Conservation (phyloP, 2,329 filamentous ascomycete genomes). For the Colletotrichum abscissum region DNA sequence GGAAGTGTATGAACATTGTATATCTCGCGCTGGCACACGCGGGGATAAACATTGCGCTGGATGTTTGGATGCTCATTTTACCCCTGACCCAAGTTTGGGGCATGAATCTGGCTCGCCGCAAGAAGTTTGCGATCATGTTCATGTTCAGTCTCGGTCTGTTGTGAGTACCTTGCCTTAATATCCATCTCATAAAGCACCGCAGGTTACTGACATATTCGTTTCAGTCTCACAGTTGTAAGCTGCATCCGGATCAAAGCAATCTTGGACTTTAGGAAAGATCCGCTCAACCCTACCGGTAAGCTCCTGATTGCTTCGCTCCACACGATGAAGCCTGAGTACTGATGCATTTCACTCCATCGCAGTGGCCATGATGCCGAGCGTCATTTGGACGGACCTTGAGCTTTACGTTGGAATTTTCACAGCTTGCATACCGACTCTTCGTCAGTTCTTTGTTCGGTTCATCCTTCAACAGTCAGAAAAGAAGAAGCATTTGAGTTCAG, state of each 20-base stretch:
- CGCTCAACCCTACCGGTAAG: conserved; percentile 26
- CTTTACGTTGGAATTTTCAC: conserved; percentile 22
- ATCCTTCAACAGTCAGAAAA: conserved; percentile 19
- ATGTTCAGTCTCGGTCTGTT: conserved; percentile 29
- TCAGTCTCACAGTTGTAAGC: conserved; percentile 17
- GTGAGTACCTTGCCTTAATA: not conserved
- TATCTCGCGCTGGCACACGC: conserved; percentile 8
- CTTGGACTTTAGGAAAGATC: conserved; percentile 5
- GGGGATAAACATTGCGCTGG: conserved; percentile 18
- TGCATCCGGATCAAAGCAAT: not conserved
- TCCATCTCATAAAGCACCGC: too few species aligned
- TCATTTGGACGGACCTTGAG: conserved; percentile 24
- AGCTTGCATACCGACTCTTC: conserved; percentile 26
- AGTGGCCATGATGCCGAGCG: conserved; percentile 26
- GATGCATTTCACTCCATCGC: not conserved
- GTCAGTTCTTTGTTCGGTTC: conserved; percentile 30
- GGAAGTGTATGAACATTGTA: conserved; percentile 9
- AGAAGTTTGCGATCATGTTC: conserved; percentile 17
- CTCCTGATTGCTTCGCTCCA: not conserved
- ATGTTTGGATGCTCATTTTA: conserved; percentile 25
- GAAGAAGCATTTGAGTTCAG: conserved; percentile 16
- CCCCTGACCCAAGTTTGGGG: conserved; percentile 11
- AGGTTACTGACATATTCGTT: not conserved
- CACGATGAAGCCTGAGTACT: too few species aligned
- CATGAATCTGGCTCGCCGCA: conserved; percentile 20